Evolutionary conservation across 352 stramenopile species (phyloP).

Genomic region (Globisporangium perplexum): DNA sequence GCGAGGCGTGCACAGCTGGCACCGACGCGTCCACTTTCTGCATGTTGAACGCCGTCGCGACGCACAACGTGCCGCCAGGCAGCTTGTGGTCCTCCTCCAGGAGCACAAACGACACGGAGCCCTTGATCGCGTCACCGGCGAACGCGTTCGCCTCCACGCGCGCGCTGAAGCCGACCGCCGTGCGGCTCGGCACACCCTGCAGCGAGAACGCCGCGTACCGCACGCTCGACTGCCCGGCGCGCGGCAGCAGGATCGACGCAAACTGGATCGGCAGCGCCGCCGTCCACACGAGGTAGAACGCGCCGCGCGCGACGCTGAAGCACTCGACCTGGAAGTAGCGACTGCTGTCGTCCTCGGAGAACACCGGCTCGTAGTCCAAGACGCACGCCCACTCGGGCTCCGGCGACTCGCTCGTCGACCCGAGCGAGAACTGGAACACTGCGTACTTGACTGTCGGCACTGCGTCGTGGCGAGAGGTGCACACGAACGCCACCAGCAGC

Average conservation of each 20-base stretch:
- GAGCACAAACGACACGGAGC: constrained; percentile 68
- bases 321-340: constrained; percentile 59
- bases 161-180: constrained; percentile 47
- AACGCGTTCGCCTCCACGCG: constrained; percentile 47
- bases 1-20: constrained; percentile 11
- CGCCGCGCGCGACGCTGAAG: constrained; percentile 45
- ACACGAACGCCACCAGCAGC: constrained; percentile 65
- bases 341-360: constrained; percentile 30
- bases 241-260: constrained; percentile 53
- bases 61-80: constrained; percentile 36
- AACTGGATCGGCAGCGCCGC: constrained; percentile 53
- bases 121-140: constrained; percentile 41
- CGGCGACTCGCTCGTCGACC: constrained; percentile 16
- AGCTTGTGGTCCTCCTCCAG: constrained; percentile 32
- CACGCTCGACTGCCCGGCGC: constrained; percentile 39
- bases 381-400: constrained; percentile 57
- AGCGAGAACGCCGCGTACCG: constrained; percentile 56
- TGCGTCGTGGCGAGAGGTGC: constrained; percentile 32
- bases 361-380: constrained; percentile 61
- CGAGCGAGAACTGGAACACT: constrained; percentile 59
- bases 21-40: constrained; percentile 33
- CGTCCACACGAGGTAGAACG: constrained; percentile 72
- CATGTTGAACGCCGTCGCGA: constrained; percentile 68
- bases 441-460: constrained; percentile 56
- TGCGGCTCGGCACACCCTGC: constrained; percentile 46